Evolutionary conservation across 306 rosid genomes (phyloP), one percentile per base, ranked within the genome.

Genomic region (Psophocarpus tetragonolobus): DNA sequence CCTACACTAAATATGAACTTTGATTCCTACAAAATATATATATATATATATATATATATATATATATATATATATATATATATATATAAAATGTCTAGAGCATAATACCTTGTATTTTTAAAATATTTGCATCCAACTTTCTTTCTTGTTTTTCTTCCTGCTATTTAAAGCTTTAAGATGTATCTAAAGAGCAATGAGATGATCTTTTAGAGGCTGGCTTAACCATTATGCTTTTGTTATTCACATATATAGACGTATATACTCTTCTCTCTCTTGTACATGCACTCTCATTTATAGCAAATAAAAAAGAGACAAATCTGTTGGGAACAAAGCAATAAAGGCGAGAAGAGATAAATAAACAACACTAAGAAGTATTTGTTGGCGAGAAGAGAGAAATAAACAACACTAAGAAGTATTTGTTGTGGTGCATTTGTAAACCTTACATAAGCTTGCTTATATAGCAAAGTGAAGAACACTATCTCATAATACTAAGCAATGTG

Each of bases 1-100:
- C 73, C 1, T 24, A 6, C 11, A 35, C 57, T 48, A 38, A 81
- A 75, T 82, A 30, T 82, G 70, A 88, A 70, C 86, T 61, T 80
- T 42, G 86, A 64, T 62, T 47, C 80, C 69, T 35, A 51, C 57
- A 53, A 68, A 54, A 42, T 70, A 36, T 71, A 74, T 45, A 20
- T 30, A 30, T 15, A 45, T n/a, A 68, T 63, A 42, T 70, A 36
- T 71, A 74, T 45, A 20, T 30, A 30, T 15, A 45, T n/a, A 68
- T 63, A 42, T 70, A 36, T 71, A 74, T 45, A 20, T 30, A 30
- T 15, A 45, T n/a, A n/a, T n/a, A 68, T 63, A 42, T 70, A 36
- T 71, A 74, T 45, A 20, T 30, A 30, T 15, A 45, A 2, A 67
- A 32, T 84, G 51, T 73, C 74, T 80, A 80, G 65, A 76, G 67